Percentiles rank a stretch among this genome's conserved stretches.
phyloP scores from a whole-genome alignment of 1,284 basidiomycete genomes.

The Ceratobasidium sp. region DNA sequence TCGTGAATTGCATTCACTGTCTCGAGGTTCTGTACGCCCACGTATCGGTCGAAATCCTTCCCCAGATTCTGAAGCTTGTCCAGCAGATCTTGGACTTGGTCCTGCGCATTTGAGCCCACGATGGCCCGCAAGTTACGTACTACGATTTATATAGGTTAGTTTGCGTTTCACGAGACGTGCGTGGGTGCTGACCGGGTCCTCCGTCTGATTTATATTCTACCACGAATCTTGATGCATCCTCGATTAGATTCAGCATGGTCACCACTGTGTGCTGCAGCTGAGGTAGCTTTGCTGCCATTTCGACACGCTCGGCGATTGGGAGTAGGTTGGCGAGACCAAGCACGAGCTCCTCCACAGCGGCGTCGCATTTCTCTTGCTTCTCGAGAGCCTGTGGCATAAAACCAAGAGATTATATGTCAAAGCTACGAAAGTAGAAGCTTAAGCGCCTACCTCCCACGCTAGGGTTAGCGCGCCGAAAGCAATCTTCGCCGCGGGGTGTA shows the following conservation, averaged over 20 bases:
- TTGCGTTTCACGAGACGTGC: no score
- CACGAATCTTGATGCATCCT: conserved; percentile 11
- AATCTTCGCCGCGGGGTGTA: conserved; percentile 10
- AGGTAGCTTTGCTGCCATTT: neutral
- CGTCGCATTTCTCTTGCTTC: neutral
- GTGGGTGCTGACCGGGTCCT: neutral
- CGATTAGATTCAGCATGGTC: neutral
- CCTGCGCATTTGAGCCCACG: neutral
- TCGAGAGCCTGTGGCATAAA: neutral
- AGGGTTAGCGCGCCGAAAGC: neutral
- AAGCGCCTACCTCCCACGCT: conserved; percentile 5
- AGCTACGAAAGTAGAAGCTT: neutral
- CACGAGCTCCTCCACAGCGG: neutral
- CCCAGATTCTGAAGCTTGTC: neutral
- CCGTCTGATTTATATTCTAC: neutral
- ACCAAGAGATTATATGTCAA: neutral
- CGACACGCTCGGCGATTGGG: neutral
- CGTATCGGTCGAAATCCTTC: neutral
- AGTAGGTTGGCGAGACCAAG: neutral
- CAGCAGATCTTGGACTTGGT: neutral
- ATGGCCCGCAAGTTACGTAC: neutral
- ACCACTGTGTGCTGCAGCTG: neutral
- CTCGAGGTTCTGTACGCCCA: neutral
- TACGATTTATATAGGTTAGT: neutral
- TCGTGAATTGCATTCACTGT: no score